Percentiles rank a stretch among this genome's conserved stretches.
Conservation (phyloP, 345 rosid genomes). For the Eucalyptus curtisii region DNA sequence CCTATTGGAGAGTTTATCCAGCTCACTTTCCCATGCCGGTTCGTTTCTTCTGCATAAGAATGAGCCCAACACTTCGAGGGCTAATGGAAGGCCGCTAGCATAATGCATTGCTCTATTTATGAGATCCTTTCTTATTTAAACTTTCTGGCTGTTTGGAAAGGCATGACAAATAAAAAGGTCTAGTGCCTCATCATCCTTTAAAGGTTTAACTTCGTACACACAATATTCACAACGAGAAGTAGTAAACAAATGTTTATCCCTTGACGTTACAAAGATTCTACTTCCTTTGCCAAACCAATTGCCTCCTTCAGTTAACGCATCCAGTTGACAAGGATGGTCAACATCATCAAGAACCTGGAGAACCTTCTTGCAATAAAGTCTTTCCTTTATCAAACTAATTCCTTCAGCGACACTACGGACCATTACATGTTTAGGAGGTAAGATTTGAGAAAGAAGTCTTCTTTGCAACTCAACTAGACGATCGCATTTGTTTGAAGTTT, state of each 20-base stretch:
- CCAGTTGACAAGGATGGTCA: too few relatives aligned
- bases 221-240: background rate
- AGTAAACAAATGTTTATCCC: background rate
- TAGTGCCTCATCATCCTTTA: background rate
- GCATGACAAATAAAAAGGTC: background rate
- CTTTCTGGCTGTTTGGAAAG: background rate
- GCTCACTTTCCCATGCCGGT: background rate
- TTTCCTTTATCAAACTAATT: too few relatives aligned
- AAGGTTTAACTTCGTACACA: background rate
- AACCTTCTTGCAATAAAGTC: too few relatives aligned
- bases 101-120: background rate
- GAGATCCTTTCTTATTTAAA: background rate
- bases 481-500: background rate
- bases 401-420: rapidly evolving
- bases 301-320: too few relatives aligned
- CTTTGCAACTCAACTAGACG: background rate
- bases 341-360: too few relatives aligned
- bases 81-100: too few relatives aligned
- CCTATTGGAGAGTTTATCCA: background rate
- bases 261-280: too few relatives aligned
- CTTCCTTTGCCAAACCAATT: too few relatives aligned
- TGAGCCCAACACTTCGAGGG: background rate
- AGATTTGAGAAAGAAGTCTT: background rate
- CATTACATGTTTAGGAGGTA: rapidly evolving
- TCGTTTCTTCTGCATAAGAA: background rate